Conservation (phyloP, 1,139 yeast genomes). For the Protomyces inundatus region DNA sequence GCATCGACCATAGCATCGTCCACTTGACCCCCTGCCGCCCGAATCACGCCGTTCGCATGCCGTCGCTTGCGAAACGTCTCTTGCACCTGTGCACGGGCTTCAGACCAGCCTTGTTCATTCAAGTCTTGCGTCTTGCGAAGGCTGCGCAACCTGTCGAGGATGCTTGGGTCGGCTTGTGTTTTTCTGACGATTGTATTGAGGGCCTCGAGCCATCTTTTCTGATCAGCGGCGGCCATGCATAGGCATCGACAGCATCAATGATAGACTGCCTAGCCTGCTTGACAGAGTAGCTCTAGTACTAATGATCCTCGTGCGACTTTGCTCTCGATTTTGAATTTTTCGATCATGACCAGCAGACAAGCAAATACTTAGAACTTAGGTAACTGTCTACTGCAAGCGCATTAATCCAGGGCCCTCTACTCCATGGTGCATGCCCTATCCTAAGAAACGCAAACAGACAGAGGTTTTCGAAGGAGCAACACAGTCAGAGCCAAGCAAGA, state of each 20-base stretch:
- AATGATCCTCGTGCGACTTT: too few species aligned
- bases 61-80: background rate
- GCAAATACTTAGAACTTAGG: too few species aligned
- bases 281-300: too few species aligned
- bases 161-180: background rate
- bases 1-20: background rate
- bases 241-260: too few species aligned
- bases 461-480: background rate
- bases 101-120: background rate
- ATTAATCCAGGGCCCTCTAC: too few species aligned
- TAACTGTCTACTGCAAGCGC: too few species aligned
- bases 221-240: background rate
- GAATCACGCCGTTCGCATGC: background rate
- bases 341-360: too few species aligned
- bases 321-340: too few species aligned
- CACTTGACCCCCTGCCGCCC: background rate
- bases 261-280: too few species aligned
- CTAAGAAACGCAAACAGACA: background rate
- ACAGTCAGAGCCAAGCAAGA: background rate
- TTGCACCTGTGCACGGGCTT: background rate
- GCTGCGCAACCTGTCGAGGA: background rate
- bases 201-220: background rate
- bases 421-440: background rate
- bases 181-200: background rate
- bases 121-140: background rate